Evolutionary conservation across 768 basidiomycete genomes (phyloP), one percentile per base, ranked within the genome.

Genomic region (Boletellus ananas): DNA sequence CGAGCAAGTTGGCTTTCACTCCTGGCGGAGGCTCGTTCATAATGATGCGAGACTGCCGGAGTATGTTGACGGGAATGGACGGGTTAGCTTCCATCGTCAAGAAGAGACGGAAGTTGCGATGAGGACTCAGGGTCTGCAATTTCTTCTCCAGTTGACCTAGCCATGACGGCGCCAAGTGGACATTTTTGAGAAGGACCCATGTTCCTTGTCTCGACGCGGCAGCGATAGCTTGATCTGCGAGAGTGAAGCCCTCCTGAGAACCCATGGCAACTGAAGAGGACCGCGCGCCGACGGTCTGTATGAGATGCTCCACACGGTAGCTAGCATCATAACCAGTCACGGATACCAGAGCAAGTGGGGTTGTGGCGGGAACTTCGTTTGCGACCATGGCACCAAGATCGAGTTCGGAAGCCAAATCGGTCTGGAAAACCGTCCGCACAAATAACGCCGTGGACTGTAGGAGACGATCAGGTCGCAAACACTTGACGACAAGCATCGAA

Each of bases 1-100:
- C 95, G 18, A 96, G 76, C 8, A 99, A 75, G 64, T 96, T 98
- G 40, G 96, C 96, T 61, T 94, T 94, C 70, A 99, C 81, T 43
- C 96, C 96, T 13, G 94, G 94, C 39, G 94, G 90, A 43, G 96
- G 94, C 65, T 99, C 96, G 66, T 98, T 98, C 94, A 98, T 98
- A 66, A 98, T 79, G 59, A 98, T 83, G 41, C 94, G 87, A 25
- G 94, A 97, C 68, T 93, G 94, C 10, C 94, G 88, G 21, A 99
- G 79, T 57, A 98, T 94, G 66, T 96, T 98, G 62, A 96, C 93
- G 7, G 95, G 93, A 50, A 99, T 94, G 25, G 86, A 80, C 21
- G 90, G 90, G 65, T 91, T 95, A 23, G 91, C 90, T 72, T 98
- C 96, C 93, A 98, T 92, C 3, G 96, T 98, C 46, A 99, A 76